Base-by-base conservation (phyloP, 441 rosid species). In the Populus hybrid region DNA sequence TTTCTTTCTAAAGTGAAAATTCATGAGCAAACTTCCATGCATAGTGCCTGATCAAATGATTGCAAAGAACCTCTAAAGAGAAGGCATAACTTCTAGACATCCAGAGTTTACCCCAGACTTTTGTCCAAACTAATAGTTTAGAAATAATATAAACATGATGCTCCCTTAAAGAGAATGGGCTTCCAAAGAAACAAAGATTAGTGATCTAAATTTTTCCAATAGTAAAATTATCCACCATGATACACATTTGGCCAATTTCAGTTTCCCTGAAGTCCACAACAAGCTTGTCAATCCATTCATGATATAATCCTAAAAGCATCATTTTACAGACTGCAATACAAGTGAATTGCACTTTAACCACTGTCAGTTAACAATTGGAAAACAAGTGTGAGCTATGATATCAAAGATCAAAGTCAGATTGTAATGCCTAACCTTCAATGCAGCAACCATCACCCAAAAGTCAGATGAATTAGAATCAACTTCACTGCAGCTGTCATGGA, bases 381-480 rank as follows among this genome's bases (percentile, higher is more conserved):
- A 70, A 35, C n/a, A 24, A 50, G 53, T 67, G 76, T 68, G 45
- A 20, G n/a, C 18, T 14, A 16, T 50, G 20, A 45, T 72, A 67
- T 56, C 35, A 28, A 35, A 74, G 76, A 76, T 71, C 77, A 29
- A 77, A 72, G 73, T 24, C 68, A 71, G 21, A 63, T 76, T 40
- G 26, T 68, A 78, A 82, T 84, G 74, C 80, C 83, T 70, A 82
- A 95, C 99, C 98, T 95, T 94, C 79, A 95, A 85, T 64, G 97
- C 97, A 64, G 97, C 95, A 78, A 91, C 93, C 97, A 95, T 91
- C 85, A 95, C 88, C 99, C 99, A 95, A 87, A 94, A 95, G 67
- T 92, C 90, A 7, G 97, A 92, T 74, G 98, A 91, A 83, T 68
- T 86, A 20, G 89, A 85, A 80, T 75, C 86, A 84, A 90, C 89